Percentiles rank a stretch among this genome's conserved stretches.
Evolutionary conservation across 2,329 filamentous ascomycete genomes (phyloP).

Genomic region (Epichloe glyceriae): DNA sequence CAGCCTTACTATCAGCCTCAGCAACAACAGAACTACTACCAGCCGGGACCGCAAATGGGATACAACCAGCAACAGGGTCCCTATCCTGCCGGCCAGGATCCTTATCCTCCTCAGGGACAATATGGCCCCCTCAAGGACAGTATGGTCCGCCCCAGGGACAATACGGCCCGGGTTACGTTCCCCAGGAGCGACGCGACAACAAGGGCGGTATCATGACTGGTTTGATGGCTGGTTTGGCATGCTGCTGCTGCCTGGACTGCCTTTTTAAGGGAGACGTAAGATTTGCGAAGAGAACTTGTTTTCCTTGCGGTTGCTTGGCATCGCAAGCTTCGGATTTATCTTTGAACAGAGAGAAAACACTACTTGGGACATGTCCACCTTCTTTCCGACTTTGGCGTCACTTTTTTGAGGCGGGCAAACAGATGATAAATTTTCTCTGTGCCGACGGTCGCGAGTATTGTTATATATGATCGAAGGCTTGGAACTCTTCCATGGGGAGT

Average conservation of each 20-base stretch:
- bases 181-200: constrained; percentile 20
- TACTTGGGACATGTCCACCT: neutral
- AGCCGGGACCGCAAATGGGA: constrained; percentile 28
- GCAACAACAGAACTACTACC: constrained; percentile 25
- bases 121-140: constrained; percentile 19
- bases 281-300: neutral
- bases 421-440: neutral
- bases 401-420: neutral
- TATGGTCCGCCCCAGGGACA: constrained; percentile 15
- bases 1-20: constrained; percentile 15
- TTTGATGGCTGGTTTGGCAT: constrained; percentile 37
- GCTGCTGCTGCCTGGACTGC: constrained; percentile 45
- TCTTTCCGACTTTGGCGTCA: neutral
- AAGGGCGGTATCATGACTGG: constrained; percentile 28
- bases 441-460: neutral
- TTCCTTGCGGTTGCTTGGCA: neutral
- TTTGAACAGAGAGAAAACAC: neutral
- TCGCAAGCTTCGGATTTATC: neutral
- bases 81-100: constrained; percentile 21
- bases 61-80: constrained; percentile 27
- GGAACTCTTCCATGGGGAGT: neutral
- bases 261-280: constrained; percentile 29
- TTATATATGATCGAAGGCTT: neutral
- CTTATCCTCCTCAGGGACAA: constrained; percentile 20
- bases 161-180: constrained; percentile 23